These are phyloP conservation scores for Iris pallida DNA, from an alignment of 116 monocot species.

Conservation along the genomic window DNA sequence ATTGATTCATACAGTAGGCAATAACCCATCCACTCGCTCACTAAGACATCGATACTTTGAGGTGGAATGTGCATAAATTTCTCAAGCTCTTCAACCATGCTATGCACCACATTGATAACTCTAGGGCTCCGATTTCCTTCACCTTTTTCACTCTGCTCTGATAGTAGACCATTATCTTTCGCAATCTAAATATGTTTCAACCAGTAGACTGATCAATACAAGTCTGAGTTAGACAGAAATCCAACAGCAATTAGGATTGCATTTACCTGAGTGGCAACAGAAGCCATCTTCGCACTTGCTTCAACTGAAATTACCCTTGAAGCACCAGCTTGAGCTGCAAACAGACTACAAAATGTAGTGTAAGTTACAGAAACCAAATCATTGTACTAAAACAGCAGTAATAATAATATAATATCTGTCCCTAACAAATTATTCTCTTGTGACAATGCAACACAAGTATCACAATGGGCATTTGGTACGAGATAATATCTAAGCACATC, in stretches of 20 bases:
- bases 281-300: slow-evolving; percentile 91
- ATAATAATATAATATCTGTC: not conserved
- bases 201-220: not conserved
- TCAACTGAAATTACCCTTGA: slow-evolving; percentile 87
- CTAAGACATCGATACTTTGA: slow-evolving; percentile 75
- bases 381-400: not conserved
- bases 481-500: no score
- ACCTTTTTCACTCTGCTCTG: slow-evolving; percentile 15
- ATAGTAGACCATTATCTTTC: slow-evolving; percentile 58
- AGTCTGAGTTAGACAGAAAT: not conserved
- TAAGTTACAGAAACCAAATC: not conserved
- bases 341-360: slow-evolving; percentile 50
- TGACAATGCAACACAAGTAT: no score
- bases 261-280: slow-evolving; percentile 69
- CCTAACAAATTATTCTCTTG: no score
- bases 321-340: slow-evolving; percentile 98
- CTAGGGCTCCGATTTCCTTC: slow-evolving; percentile 23
- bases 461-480: no score
- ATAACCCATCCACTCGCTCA: slow-evolving; percentile 99
- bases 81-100: slow-evolving; percentile 91
- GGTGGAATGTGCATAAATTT: slow-evolving; percentile 43
- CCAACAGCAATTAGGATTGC: not conserved
- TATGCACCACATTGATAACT: slow-evolving; percentile 66
- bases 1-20: slow-evolving; percentile 90
- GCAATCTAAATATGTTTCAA: slow-evolving; percentile 49